Percentiles rank a stretch among this genome's conserved stretches.
phyloP scores from a whole-genome alignment of 495 filamentous ascomycete genomes.

The Penicillium turbatum region DNA sequence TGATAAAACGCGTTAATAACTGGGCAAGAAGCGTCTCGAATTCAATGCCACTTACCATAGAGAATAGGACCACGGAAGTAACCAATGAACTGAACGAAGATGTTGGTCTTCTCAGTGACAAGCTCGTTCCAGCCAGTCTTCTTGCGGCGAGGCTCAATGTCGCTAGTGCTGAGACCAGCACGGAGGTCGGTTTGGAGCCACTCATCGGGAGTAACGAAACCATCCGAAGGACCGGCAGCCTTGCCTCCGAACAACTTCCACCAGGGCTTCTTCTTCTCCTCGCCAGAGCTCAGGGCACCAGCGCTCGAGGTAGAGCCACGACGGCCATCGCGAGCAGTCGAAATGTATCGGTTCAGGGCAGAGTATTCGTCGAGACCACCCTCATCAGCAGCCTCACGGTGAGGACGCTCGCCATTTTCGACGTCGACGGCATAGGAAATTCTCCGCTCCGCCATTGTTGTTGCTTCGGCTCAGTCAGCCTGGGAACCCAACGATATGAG shows the following conservation, averaged over 20 bases:
- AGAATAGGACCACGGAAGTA: slow-evolving; percentile 83
- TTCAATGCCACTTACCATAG: slow-evolving; percentile 57
- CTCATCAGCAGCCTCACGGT: slow-evolving; percentile 31
- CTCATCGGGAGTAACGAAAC: slow-evolving; percentile 59
- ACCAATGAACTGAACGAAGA: slow-evolving; percentile 70
- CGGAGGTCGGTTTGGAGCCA: slow-evolving; percentile 71
- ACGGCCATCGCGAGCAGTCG: slow-evolving; percentile 58
- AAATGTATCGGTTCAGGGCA: slow-evolving; percentile 61
- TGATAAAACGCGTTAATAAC: slow-evolving; percentile 28
- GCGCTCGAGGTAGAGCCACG: slow-evolving; percentile 53
- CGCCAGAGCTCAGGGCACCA: slow-evolving; percentile 32
- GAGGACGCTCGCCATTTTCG: slow-evolving; percentile 45
- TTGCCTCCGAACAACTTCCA: slow-evolving; percentile 59
- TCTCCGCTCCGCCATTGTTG: slow-evolving; percentile 52
- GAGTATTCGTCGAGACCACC: slow-evolving; percentile 48
- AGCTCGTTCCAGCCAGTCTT: slow-evolving; percentile 72
- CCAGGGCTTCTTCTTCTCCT: slow-evolving; percentile 50
- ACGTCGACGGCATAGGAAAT: slow-evolving; percentile 53
- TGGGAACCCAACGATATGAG: slow-evolving; percentile 43
- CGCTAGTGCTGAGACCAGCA: slow-evolving; percentile 51
- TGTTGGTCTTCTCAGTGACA: slow-evolving; percentile 69
- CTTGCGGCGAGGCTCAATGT: slow-evolving; percentile 64
- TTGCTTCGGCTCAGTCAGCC: slow-evolving; percentile 45
- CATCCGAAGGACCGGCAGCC: slow-evolving; percentile 30
- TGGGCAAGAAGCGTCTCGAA: slow-evolving; percentile 1